phyloP scores from a whole-genome alignment of 2,329 filamentous ascomycete genomes.

The Pyricularia sp. region DNA sequence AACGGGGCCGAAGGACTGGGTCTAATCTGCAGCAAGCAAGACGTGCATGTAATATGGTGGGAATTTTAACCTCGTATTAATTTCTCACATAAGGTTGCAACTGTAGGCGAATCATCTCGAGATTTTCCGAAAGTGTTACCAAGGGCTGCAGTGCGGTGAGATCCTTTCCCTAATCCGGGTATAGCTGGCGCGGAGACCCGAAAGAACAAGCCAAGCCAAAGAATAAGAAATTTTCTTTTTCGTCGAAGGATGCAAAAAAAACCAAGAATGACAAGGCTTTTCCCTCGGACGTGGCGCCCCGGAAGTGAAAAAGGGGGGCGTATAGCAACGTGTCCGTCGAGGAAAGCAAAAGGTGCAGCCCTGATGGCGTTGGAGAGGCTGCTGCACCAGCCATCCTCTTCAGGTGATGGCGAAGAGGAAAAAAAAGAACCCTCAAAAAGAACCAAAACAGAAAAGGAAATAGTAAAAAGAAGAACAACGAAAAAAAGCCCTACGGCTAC shows the following conservation, averaged over 20 bases:
- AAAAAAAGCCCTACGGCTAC: not conserved
- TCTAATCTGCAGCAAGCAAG: not conserved
- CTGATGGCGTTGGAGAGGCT: not conserved
- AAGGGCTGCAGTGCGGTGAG: not conserved
- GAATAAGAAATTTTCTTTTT: not conserved
- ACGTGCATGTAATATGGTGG: not conserved
- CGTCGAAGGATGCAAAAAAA: too few relatives aligned
- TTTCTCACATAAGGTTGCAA: not conserved
- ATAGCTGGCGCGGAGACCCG: not conserved
- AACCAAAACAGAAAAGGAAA: too few relatives aligned
- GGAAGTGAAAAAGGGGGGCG: not conserved
- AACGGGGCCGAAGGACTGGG: not conserved
- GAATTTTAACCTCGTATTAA: not conserved
- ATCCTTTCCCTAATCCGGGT: not conserved
- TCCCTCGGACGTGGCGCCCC: not conserved
- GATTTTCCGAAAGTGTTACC: not conserved
- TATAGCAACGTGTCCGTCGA: not conserved
- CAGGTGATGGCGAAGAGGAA: not conserved
- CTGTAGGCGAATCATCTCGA: not conserved
- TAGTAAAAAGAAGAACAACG: not conserved
- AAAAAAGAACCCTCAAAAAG: not conserved
- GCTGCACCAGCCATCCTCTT: not conserved
- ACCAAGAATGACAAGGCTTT: not conserved
- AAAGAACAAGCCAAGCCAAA: not conserved
- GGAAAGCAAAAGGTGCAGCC: not conserved